Evolutionary conservation across 1,284 basidiomycete genomes (phyloP), one percentile per base, ranked within the genome.

Genomic region (Laetiporus sulphureus): DNA sequence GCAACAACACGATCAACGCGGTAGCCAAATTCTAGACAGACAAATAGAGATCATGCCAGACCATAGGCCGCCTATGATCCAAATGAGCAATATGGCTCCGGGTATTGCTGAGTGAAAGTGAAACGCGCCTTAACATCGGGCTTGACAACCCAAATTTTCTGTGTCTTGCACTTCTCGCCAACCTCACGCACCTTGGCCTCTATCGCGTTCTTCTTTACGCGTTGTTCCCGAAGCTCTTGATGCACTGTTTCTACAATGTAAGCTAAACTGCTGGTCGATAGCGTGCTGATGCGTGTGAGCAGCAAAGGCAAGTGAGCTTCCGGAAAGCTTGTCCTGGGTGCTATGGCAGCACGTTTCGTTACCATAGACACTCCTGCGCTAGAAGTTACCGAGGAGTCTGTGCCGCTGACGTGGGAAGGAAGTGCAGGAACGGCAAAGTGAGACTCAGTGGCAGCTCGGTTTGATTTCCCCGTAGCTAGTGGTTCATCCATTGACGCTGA

Each of bases 191-290:
- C 67, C 59, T 90, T 90, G 5, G 77, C 78, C 61, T 88, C 85
- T 37, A 91, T 80, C 5, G 83, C 78, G 36, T 81, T 83, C 68
- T 90, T 91, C 68, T 81, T 88, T 44, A 90, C 73, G 43, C 79
- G 80, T 48, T 82, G 65, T 8, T 57, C 61, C 34, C 74, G 74
- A 34, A 90, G 64, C 25, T 83, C 82, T 47, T 80, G 75, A 52
- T 81, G 77, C 46, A 90, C 71, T 10, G 75, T 72, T 50, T 89
- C 86, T 0, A 89, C 72, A 20, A 91, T 72, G 42, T 78, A 72
- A 6, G 69, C 71, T 20, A 89, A 64, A 49, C 68, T 87, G 13
- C 68, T 66, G 2, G 79, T 78, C 39, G 74, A 70, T 13, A 78
- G 65, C 22, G 65, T 61, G 19, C 64, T 65, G 40, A 84, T 80